Evolutionary conservation across 2,329 filamentous ascomycete genomes (phyloP).

Genomic region (Pezicula rhizophila): DNA sequence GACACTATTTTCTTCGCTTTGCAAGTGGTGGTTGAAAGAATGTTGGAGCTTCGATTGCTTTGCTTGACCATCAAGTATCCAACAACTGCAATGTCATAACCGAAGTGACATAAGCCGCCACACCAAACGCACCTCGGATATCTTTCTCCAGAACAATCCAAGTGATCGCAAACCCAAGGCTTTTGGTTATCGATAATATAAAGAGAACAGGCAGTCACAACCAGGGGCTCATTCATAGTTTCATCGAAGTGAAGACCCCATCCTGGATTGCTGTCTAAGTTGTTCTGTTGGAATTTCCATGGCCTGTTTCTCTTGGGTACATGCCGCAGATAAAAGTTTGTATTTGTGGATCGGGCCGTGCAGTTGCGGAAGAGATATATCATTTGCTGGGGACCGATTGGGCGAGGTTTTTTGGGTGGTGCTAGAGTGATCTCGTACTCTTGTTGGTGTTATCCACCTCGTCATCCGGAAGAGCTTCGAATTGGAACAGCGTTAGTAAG

Average conservation of each 20-base stretch:
- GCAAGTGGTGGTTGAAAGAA: neutral
- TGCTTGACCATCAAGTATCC: neutral
- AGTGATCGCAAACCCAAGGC: slow-evolving; percentile 2
- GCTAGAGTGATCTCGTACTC: slow-evolving; percentile 10
- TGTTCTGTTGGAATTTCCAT: slow-evolving; percentile 1
- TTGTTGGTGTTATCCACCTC: slow-evolving; percentile 6
- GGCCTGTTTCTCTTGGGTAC: slow-evolving; percentile 5
- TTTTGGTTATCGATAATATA: slow-evolving; percentile 1
- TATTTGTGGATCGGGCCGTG: neutral
- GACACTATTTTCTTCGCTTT: neutral
- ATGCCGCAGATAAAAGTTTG: slow-evolving; percentile 2
- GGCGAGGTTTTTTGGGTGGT: slow-evolving; percentile 6
- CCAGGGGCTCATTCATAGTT: slow-evolving; percentile 1
- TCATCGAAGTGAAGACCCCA: slow-evolving; percentile 7
- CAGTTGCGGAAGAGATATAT: slow-evolving; percentile 7
- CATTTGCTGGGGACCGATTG: slow-evolving; percentile 5
- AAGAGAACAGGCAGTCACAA: slow-evolving; percentile 4
- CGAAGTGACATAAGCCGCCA: slow-evolving; percentile 10
- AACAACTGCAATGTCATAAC: slow-evolving; percentile 9
- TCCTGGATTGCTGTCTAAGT: slow-evolving; percentile 2
- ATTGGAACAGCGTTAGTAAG: neutral
- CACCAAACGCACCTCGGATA: slow-evolving; percentile 7
- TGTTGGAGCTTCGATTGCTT: neutral
- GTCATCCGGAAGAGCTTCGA: slow-evolving; percentile 6
- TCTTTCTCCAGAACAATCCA: slow-evolving; percentile 7